phyloP scores from a whole-genome alignment of 2,329 filamentous ascomycete genomes.

The Scolecobasidium constrictum region DNA sequence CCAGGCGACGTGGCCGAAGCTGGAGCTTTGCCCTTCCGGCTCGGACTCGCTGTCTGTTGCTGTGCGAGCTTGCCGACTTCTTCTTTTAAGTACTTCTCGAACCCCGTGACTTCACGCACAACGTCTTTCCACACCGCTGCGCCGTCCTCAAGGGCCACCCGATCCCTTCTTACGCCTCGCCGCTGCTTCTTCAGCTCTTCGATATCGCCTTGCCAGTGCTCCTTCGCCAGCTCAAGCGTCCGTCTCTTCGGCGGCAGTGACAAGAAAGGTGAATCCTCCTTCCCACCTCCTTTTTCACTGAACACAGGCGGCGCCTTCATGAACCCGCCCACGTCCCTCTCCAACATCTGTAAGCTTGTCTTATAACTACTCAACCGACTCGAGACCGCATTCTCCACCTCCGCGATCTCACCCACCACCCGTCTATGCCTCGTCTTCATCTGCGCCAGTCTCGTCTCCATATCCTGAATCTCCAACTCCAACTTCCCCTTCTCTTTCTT shows the following conservation, averaged over 20 bases:
- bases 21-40: constrained; percentile 5
- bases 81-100: constrained; percentile 52
- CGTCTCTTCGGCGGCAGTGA: constrained; percentile 52
- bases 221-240: constrained; percentile 58
- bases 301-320: constrained; percentile 45
- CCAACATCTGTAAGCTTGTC: constrained; percentile 54
- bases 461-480: constrained; percentile 51
- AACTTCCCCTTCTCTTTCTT: constrained; percentile 41
- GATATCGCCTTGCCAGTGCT: constrained; percentile 60
- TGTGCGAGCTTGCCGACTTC: constrained; percentile 35
- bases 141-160: constrained; percentile 56
- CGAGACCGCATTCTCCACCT: constrained; percentile 54
- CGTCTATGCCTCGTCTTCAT: constrained; percentile 51
- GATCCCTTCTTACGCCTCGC: constrained; percentile 48
- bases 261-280: constrained; percentile 39
- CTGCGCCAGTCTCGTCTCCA: constrained; percentile 52
- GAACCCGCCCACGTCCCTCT: constrained; percentile 49
- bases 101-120: constrained; percentile 47
- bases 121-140: constrained; percentile 55
- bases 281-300: constrained; percentile 8
- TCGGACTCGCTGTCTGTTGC: constrained; percentile 13
- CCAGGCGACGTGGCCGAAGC: constrained; percentile 13
- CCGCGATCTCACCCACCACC: constrained; percentile 49
- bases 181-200: constrained; percentile 44
- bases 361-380: constrained; percentile 63